Percentiles rank a stretch among this genome's conserved stretches.
Evolutionary conservation across 148 eudicot genomes (phyloP).

Genomic region (Chenopodium quinoa): DNA sequence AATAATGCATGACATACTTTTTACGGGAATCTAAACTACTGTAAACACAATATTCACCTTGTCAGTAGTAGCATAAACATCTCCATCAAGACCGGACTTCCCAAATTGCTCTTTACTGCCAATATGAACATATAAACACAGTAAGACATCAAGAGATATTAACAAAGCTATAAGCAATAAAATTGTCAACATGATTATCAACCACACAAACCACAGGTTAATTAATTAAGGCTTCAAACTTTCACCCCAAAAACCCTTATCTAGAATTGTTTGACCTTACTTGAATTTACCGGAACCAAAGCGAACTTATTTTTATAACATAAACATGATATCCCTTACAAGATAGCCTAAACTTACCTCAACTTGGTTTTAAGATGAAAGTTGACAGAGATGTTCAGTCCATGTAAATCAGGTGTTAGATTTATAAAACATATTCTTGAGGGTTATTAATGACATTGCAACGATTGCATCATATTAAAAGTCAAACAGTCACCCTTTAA

Average conservation of each 20-base stretch:
- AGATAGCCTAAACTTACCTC: neutral
- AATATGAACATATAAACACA: conserved; percentile 5
- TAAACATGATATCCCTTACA: neutral
- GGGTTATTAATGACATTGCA: neutral
- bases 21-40: neutral
- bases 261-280: too few relatives aligned
- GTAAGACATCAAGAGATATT: neutral
- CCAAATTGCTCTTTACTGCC: conserved; percentile 72
- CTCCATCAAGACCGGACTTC: conserved; percentile 81
- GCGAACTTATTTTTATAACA: neutral
- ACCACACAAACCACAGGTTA: neutral
- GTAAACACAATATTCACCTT: conserved; percentile 42
- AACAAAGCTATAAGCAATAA: neutral
- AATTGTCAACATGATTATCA: neutral
- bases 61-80: conserved; percentile 66
- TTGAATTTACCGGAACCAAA: neutral
- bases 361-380: too few relatives aligned
- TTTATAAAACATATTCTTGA: neutral
- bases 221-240: neutral
- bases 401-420: neutral
- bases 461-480: neutral
- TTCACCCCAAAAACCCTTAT: neutral
- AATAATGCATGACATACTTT: neutral
- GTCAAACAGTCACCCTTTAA: neutral
- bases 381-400: neutral